Evolutionary conservation across 495 filamentous ascomycete genomes (phyloP).

Genomic region (Daldinia childiae): DNA sequence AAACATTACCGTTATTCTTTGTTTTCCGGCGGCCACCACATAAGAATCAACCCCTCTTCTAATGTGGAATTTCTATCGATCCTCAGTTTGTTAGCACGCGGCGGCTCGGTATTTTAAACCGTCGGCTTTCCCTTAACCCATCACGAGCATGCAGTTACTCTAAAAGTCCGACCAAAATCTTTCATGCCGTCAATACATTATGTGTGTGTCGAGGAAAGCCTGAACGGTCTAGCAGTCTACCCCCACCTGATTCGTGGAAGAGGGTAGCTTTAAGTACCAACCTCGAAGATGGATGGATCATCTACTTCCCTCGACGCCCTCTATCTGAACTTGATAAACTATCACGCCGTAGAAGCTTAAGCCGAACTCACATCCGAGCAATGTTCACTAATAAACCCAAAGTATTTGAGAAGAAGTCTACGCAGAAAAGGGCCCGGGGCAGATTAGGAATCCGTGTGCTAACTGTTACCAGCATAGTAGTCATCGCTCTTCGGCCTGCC

Average conservation of each 20-base stretch:
- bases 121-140: no score
- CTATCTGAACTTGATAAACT: slow-evolving; percentile 45
- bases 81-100: slow-evolving; percentile 24
- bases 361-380: slow-evolving; percentile 49
- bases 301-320: slow-evolving; percentile 44
- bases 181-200: neutral
- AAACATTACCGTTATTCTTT: slow-evolving; percentile 25
- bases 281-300: slow-evolving; percentile 1
- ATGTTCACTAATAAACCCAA: slow-evolving; percentile 47
- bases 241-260: slow-evolving; percentile 34
- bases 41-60: slow-evolving; percentile 15
- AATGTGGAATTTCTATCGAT: slow-evolving; percentile 20
- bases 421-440: neutral
- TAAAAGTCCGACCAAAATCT: neutral
- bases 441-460: slow-evolving; percentile 34
- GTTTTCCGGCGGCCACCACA: slow-evolving; percentile 35
- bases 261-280: slow-evolving; percentile 16
- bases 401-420: neutral
- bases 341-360: slow-evolving; percentile 52
- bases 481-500: slow-evolving; percentile 40
- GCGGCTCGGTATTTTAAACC: neutral
- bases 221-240: slow-evolving; percentile 39
- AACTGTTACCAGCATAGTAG: slow-evolving; percentile 43
- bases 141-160: neutral
- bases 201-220: slow-evolving; percentile 15